Evolutionary conservation across 768 basidiomycete species (phyloP), one percentile per base, ranked within the genome.

Genomic region (Lentinus tigrinus): DNA sequence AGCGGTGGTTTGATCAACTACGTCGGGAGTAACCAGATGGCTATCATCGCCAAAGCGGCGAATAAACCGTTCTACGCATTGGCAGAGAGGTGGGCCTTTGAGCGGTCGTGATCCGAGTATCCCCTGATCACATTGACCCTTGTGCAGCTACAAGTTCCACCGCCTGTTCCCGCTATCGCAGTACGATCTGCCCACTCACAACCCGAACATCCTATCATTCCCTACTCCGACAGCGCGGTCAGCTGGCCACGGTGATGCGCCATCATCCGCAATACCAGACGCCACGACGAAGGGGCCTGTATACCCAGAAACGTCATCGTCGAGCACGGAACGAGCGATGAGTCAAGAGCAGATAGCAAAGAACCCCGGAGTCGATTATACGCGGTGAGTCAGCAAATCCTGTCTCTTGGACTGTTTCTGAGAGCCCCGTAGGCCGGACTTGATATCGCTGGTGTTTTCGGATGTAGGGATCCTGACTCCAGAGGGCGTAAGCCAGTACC

Each of bases 31-130:
- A 95, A 93, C 73, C 94, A 97, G 74, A 94, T 98, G 65, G 96
- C 97, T 3, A 89, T 97, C 68, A 92, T 98, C 55, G 96, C 97
- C 52, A 93, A 93, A 72, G 89, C 93, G 38, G 84, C 90, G 56
- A 91, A 93, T 68, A 97, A 96, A 72, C 96, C 97, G 4, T 95
- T 98, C 72, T 98, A 98, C 74, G 95, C 93, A 50, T 80, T 95
- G 36, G 93, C 94, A 27, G 94, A 95, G 76, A 94, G 92, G 89
- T 89, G 59, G 47, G 44, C 47, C 43, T 24, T 4, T 23, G 21
- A 19, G 3, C 6, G 13, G 43, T 11, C 23, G 24, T 14, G 21
- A 7, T 26, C 19, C 13, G 7, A 9, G 23, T 21, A 43, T 23
- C 48, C 34, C 40, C 44, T 60, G 48, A 57, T 53, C 16, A 37